Evolutionary conservation across 352 stramenopile genomes (phyloP).

Genomic region (Globisporangium takayamanum): DNA sequence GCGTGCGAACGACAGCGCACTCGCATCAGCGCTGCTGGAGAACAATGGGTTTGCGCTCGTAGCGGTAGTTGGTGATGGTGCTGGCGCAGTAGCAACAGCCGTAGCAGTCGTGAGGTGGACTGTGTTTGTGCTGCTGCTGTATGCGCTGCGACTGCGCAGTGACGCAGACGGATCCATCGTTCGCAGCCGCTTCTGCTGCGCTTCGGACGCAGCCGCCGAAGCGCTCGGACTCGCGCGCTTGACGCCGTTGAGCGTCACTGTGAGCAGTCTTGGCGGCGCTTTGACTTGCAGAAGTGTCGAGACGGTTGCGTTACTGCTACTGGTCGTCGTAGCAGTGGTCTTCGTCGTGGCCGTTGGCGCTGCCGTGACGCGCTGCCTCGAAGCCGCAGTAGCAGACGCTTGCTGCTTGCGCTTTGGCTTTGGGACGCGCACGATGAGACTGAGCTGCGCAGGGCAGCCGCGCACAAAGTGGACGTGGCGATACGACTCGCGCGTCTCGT

Average conservation of each 20-base stretch:
- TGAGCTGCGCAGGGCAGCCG: conserved; percentile 41
- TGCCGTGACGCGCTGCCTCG: neutral
- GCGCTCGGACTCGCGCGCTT: conserved; percentile 18
- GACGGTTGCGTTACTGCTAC: neutral
- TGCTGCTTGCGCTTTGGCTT: conserved; percentile 8
- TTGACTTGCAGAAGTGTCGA: conserved; percentile 5
- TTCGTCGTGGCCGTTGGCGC: neutral
- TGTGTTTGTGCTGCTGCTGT: conserved; percentile 1
- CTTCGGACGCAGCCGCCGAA: neutral
- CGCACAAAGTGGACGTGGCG: conserved; percentile 46
- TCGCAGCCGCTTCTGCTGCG: conserved; percentile 6
- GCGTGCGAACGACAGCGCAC: conserved; percentile 29
- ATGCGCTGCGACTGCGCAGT: conserved; percentile 4
- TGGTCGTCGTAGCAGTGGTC: neutral
- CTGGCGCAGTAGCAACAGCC: neutral
- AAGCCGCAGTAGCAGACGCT: neutral
- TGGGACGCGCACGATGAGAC: conserved; percentile 42
- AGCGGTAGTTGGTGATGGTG: neutral
- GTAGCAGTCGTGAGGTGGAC: neutral
- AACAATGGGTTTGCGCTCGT: conserved; percentile 42
- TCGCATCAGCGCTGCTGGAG: conserved; percentile 37
- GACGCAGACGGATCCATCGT: neutral
- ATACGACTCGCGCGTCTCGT: conserved; percentile 48
- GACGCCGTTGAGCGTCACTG: conserved; percentile 35
- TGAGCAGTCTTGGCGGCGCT: conserved; percentile 18